A percentile compares a stretch with the other conserved stretches of the same genome.
Evolutionary conservation across 257 asterid genomes (phyloP).

Genomic region (Solanum chaucha): DNA sequence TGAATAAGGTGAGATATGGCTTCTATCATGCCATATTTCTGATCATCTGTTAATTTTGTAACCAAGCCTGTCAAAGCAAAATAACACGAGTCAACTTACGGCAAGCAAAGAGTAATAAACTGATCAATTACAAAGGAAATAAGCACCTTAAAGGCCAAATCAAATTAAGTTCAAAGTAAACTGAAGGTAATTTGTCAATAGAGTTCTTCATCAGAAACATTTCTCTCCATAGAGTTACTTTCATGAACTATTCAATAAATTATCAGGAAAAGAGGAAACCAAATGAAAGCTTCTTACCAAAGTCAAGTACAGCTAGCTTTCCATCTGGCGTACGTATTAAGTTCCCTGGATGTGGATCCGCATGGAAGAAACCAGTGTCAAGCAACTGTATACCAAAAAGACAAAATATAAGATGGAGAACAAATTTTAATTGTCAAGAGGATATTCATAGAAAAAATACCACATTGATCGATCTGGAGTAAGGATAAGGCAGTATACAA

Average conservation of each 20-base stretch:
- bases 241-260: neutral
- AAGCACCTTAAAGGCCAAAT: neutral
- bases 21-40: constrained; percentile 97
- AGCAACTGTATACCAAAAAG: constrained; percentile 60
- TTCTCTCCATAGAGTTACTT: neutral
- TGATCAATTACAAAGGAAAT: neutral
- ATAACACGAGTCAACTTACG: neutral
- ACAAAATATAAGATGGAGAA: constrained; percentile 12
- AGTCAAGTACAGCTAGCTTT: constrained; percentile 90
- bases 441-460: neutral
- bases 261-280: neutral
- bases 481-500: neutral
- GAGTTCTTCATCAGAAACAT: neutral
- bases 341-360: constrained; percentile 99
- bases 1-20: constrained; percentile 98
- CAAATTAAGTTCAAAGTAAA: neutral
- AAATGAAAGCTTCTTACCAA: constrained; percentile 38
- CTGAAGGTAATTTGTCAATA: neutral
- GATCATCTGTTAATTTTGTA: constrained; percentile 91
- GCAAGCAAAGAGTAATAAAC: neutral
- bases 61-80: constrained; percentile 66
- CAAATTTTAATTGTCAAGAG: neutral
- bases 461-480: neutral
- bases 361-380: constrained; percentile 99
- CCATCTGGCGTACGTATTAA: constrained; percentile 96